Evolutionary conservation across 2,329 filamentous ascomycete species (phyloP), one percentile per base, ranked within the genome.

Genomic region (Colletotrichum sp.): DNA sequence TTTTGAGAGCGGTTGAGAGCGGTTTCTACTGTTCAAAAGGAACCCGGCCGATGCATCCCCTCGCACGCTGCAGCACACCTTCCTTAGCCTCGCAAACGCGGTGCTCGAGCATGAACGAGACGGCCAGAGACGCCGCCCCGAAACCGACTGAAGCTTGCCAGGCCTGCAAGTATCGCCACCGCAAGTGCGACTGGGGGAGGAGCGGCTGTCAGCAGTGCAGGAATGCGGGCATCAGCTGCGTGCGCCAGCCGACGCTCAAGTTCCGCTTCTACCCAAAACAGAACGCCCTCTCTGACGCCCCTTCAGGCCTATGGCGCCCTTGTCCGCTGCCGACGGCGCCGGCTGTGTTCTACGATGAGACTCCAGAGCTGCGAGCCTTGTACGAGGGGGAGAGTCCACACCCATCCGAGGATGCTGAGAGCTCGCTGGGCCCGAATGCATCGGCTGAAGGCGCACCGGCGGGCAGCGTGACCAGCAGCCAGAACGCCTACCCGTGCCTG

Each of bases 1-100:
- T 1, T 5, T 8, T 21, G n/a, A 47, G 11, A 12, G 1, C 2
- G 43, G 18, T 13, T 1, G n/a, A n/a, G n/a, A n/a, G n/a, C n/a
- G n/a, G n/a, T n/a, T n/a, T n/a, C 2, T 1, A 8, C 0, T 0
- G 21, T 51, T 3, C 1, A 3, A 8, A 13, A 4, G 0, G 0
- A 12, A 3, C 2, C 2, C 43, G 11, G 21, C 2, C 43, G 6
- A 51, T 51, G 43, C n/a, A 1, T 51, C 6, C 13, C 11, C 11
- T 13, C 11, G 9, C n/a, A 13, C 43, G 1, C 6, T 8, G 43
- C 43, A 51, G 43, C n/a, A 21, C 2, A 21, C n/a, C 43, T 3
- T 51, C 2, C n/a, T 51, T n/a, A 51, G 43, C 43, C 1, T 51
- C 43, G 43, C 43, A 21, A 51, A 5, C 43, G 43, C 43, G 43